Percentiles rank a stretch among this genome's conserved stretches.
Evolutionary conservation across 257 asterid species (phyloP).

Genomic region (Solanum sejunctum): DNA sequence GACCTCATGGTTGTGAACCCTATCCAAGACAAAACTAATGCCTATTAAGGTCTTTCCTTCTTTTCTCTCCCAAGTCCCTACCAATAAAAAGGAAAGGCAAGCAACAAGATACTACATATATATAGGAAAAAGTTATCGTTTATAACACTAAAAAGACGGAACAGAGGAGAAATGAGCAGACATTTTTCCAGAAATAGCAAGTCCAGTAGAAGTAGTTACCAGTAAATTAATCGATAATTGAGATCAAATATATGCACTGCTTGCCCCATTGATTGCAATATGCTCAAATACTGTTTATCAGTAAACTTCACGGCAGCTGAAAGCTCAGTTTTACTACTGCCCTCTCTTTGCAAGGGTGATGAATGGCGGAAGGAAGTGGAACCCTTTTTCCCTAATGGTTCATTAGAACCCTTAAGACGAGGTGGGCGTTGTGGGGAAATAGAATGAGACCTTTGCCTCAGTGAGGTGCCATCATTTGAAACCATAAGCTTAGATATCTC

Average conservation of each 20-base stretch:
- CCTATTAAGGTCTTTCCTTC: background rate
- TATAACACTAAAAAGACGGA: background rate
- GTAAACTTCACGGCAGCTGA: slow-evolving; percentile 46
- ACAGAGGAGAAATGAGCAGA: background rate
- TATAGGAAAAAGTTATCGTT: background rate
- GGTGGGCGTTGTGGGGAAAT: slow-evolving; percentile 65
- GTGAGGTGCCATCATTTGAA: slow-evolving; percentile 10
- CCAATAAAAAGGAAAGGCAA: background rate
- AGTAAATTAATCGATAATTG: slow-evolving; percentile 52
- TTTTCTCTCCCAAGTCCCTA: background rate
- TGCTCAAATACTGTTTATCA: slow-evolving; percentile 66
- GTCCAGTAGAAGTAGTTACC: slow-evolving; percentile 40
- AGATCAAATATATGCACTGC: slow-evolving; percentile 67
- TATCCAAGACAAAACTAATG: background rate
- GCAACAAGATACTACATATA: background rate
- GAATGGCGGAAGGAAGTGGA: slow-evolving; percentile 56
- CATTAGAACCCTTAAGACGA: slow-evolving; percentile 20
- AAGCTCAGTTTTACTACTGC: slow-evolving; percentile 17
- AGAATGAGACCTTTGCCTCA: slow-evolving; percentile 67
- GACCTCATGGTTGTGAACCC: background rate
- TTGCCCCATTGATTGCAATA: slow-evolving; percentile 91
- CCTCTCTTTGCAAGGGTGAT: slow-evolving; percentile 77
- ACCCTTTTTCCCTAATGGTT: slow-evolving; percentile 46
- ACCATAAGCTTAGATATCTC: slow-evolving; percentile 59
- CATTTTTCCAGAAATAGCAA: slow-evolving; percentile 2